Evolutionary conservation across 83 land plant genomes (phyloP).

Genomic region (Picea engelmannii): DNA sequence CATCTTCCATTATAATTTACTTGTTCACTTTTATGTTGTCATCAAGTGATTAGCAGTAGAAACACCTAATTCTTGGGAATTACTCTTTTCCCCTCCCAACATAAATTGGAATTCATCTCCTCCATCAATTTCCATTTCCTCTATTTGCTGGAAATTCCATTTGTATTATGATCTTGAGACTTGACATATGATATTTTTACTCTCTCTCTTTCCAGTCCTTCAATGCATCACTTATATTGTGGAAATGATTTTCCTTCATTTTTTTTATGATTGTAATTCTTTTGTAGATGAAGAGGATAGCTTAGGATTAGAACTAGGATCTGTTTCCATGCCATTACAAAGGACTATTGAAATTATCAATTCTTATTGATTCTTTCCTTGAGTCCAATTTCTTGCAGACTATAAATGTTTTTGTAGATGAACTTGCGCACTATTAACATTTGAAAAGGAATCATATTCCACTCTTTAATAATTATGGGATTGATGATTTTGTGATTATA

Average conservation of each 20-base stretch:
- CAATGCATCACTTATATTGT: slow-evolving; percentile 87
- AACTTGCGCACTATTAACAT: too few species aligned
- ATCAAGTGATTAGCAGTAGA: slow-evolving; percentile 82
- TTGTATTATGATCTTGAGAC: slow-evolving; percentile 24
- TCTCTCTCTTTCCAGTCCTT: slow-evolving; percentile 34
- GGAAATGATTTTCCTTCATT: slow-evolving; percentile 68
- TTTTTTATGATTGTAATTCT: slow-evolving; percentile 26
- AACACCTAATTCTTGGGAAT: slow-evolving; percentile 87
- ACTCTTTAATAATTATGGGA: too few species aligned
- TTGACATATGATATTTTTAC: slow-evolving; percentile 54
- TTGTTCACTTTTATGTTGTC: slow-evolving; percentile 23
- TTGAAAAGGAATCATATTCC: too few species aligned
- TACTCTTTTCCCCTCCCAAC: slow-evolving; percentile 52
- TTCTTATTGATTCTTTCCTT: too few species aligned
- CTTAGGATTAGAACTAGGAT: slow-evolving; percentile 23
- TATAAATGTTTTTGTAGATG: too few species aligned
- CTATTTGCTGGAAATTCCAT: slow-evolving; percentile 15
- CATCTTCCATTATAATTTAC: slow-evolving; percentile 24
- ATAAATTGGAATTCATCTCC: slow-evolving; percentile 77
- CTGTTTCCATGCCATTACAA: slow-evolving; percentile 20
- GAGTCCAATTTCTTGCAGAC: too few species aligned
- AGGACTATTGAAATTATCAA: slow-evolving; percentile 2
- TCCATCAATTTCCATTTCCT: slow-evolving; percentile 52
- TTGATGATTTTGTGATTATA: too few species aligned
- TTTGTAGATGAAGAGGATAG: slow-evolving; percentile 20